Evolutionary conservation across 2,329 filamentous ascomycete species (phyloP).

Genomic region (Plenodomus lindquistii): DNA sequence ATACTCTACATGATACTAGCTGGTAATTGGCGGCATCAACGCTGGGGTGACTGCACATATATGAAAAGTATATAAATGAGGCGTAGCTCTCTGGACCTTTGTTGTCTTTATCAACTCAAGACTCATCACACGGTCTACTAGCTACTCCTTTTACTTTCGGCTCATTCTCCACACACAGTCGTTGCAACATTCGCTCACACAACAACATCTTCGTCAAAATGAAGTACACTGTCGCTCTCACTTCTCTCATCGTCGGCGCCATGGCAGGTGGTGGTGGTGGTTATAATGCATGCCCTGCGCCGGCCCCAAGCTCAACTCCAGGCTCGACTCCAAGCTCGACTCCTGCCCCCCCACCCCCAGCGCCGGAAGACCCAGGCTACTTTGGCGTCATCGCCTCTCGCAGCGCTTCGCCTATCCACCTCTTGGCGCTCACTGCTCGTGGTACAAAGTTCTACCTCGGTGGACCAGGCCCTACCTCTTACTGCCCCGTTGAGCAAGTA

Average conservation of each 20-base stretch:
- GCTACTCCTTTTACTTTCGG: background rate
- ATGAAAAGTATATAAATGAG: background rate
- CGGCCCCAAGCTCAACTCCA: background rate
- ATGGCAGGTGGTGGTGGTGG: no score
- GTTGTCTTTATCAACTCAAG: background rate
- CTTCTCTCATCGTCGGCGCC: constrained; percentile 30
- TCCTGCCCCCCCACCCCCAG: constrained; percentile 2
- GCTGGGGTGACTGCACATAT: background rate
- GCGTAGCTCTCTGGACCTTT: background rate
- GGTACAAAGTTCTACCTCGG: constrained; percentile 57
- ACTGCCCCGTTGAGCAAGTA: constrained; percentile 51
- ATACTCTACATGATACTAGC: background rate
- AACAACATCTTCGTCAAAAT: constrained; percentile 25
- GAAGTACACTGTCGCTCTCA: constrained; percentile 39
- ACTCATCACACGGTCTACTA: background rate
- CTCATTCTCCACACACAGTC: background rate
- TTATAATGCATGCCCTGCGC: constrained; percentile 12
- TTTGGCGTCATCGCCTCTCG: constrained; percentile 52
- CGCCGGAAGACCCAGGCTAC: constrained; percentile 20
- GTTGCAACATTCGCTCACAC: constrained; percentile 17
- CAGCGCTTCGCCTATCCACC: constrained; percentile 56
- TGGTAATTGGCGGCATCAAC: background rate
- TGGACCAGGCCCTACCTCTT: constrained; percentile 48
- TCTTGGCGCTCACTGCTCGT: constrained; percentile 52
- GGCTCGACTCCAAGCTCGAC: no score